Conservation (phyloP, 2,329 filamentous ascomycete species). For the Apiospora sp. region DNA sequence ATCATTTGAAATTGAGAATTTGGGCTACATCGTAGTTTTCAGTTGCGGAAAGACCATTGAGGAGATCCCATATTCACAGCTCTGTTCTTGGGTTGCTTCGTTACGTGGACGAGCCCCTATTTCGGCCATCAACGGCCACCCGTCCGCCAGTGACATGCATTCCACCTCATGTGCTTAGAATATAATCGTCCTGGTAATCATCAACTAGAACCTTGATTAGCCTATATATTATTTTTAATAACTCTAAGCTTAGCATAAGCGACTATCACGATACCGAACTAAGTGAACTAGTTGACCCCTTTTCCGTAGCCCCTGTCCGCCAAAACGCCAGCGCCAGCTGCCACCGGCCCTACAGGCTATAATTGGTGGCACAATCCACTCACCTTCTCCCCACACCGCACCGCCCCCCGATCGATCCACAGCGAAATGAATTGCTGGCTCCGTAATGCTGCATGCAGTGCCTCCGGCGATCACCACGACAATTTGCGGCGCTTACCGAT, state of each 20-base stretch:
- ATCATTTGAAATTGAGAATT: no score
- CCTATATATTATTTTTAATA: not conserved
- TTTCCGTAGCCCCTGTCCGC: not conserved
- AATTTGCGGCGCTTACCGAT: not conserved
- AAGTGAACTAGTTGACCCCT: not conserved
- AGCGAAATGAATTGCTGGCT: not conserved
- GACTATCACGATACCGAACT: not conserved
- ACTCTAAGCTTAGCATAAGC: not conserved
- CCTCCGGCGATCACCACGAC: not conserved
- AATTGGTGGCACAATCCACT: conserved; percentile 8
- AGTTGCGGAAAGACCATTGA: no score
- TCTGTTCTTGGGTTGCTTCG: no score
- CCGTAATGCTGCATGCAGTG: conserved; percentile 7
- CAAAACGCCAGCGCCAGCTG: not conserved
- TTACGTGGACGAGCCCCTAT: no score
- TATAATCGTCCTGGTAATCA: not conserved
- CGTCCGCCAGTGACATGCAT: not conserved
- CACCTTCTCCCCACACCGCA: not conserved
- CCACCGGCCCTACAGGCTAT: conserved; percentile 2
- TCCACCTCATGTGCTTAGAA: not conserved
- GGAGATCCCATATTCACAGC: no score
- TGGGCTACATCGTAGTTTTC: no score
- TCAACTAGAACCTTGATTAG: no score
- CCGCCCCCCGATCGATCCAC: not conserved
- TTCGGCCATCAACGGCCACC: not conserved